Evolutionary conservation across 2,329 filamentous ascomycete genomes (phyloP).

Genomic region (Hypoxylon sp.): DNA sequence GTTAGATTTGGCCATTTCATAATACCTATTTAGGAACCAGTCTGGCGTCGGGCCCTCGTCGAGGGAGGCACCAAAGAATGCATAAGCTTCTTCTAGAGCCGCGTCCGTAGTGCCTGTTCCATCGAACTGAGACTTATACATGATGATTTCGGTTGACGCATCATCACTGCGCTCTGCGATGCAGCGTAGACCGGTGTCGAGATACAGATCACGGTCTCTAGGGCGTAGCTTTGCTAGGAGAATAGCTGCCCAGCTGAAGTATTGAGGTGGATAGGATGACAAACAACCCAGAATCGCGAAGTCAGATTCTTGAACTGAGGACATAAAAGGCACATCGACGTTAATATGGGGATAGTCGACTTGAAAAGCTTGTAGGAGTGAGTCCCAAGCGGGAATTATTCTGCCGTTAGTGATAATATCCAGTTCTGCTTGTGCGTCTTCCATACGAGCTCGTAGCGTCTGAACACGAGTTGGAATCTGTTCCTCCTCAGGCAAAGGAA

Average conservation of each 20-base stretch:
- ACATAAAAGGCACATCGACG: neutral
- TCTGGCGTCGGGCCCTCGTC: constrained; percentile 29
- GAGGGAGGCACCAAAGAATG: constrained; percentile 45
- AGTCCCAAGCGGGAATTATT: constrained; percentile 47
- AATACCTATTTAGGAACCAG: constrained; percentile 47
- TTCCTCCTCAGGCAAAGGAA: constrained; percentile 55
- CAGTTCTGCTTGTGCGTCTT: constrained; percentile 51
- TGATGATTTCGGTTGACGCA: constrained; percentile 48
- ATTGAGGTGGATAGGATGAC: constrained; percentile 45
- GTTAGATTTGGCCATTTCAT: constrained; percentile 32
- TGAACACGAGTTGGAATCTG: constrained; percentile 57
- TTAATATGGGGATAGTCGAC: constrained; percentile 31
- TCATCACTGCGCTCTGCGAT: constrained; percentile 48
- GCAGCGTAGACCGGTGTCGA: constrained; percentile 50
- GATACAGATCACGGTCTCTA: constrained; percentile 46
- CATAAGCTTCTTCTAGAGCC: constrained; percentile 46
- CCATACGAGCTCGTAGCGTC: constrained; percentile 54
- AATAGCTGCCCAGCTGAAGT: constrained; percentile 52
- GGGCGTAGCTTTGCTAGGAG: constrained; percentile 49
- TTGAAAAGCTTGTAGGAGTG: constrained; percentile 46
- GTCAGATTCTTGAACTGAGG: constrained; percentile 41
- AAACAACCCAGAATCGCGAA: constrained; percentile 51
- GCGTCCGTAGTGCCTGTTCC: constrained; percentile 27
- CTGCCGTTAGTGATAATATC: constrained; percentile 23
- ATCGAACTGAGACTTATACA: constrained; percentile 52